Evolutionary conservation across 192 early-diverging fungal genomes (phyloP), one percentile per base, ranked within the genome.

Genomic region (Coemansia sp.): DNA sequence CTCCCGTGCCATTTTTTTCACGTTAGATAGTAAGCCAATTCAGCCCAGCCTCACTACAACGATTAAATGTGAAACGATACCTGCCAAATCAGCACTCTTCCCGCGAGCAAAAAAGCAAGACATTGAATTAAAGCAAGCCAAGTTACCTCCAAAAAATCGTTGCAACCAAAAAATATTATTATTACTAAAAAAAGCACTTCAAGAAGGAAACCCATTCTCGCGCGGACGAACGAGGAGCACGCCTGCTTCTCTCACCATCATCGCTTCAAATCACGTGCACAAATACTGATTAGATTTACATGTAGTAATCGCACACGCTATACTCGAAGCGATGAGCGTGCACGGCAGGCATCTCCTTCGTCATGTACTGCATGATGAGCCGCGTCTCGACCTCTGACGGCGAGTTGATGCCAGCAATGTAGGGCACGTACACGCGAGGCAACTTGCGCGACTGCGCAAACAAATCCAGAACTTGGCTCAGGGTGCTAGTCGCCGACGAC

Each of bases 271-370:
- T 46, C 45, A 46, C 22, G 19, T 46, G 45, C 39, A 40, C 2
- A 2, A 14, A 2, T 40, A 40, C 39, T 40, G 39, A 41, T 41
- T 41, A 2, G 12, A 41, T 41, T 41, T 24, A 61, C 24, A 59
- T 54, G 32, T 79, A 79, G 46, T 43, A 82, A 43, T 76, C 73
- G 40, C 15, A 60, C 14, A 74, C 65, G 22, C 64, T 82, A 67
- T 82, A 82, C 66, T 82, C 79, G 43, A 82, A 82, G 36, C 79
- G 73, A 42, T 82, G 79, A 9, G 66, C 70, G 39, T 59, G 58
- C 39, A 64, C 70, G 20, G 59, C 59, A 22, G 79, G 70, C 79
- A 82, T 76, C 56, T 82, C 74, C 60, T 82, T 82, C 29, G 61
- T 45, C 73, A 76, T 76, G 60, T 76, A 68, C 66, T 82, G 79